phyloP scores from a whole-genome alignment of 169 alveolate species.

The Eimeria necatrix region DNA sequence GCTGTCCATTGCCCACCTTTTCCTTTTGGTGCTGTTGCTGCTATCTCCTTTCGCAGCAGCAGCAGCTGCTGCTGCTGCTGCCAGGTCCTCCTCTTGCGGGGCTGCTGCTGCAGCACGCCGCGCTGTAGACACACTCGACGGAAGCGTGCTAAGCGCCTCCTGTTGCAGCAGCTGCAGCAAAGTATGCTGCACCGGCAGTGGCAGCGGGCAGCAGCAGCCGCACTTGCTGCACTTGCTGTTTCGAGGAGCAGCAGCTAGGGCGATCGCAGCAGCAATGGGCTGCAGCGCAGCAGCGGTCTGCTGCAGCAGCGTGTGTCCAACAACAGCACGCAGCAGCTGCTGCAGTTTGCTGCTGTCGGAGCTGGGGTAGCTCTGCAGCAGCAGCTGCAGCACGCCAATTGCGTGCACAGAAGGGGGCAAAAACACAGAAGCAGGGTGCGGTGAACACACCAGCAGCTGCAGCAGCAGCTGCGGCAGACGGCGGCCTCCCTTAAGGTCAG shows the following conservation, averaged over 20 bases:
- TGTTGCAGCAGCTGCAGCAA: conserved; percentile 44
- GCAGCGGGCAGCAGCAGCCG: conserved; percentile 65
- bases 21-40: conserved; percentile 32
- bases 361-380: conserved; percentile 62
- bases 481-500: conserved; percentile 29
- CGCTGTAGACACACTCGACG: conserved; percentile 25
- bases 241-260: conserved; percentile 42
- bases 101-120: conserved; percentile 63
- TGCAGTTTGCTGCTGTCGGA: conserved; percentile 56
- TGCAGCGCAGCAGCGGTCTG: conserved; percentile 18
- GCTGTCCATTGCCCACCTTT: background rate
- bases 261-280: conserved; percentile 35
- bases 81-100: background rate
- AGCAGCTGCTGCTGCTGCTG: conserved; percentile 38
- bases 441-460: conserved; percentile 47
- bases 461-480: conserved; percentile 60
- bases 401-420: conserved; percentile 27
- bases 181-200: conserved; percentile 30
- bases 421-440: conserved; percentile 58
- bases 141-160: background rate
- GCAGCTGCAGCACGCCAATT: conserved; percentile 56
- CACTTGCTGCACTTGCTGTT: conserved; percentile 33
- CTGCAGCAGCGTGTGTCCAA: conserved; percentile 39
- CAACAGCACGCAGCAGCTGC: conserved; percentile 46
- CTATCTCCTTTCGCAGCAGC: background rate